Evolutionary conservation across 441 rosid species (phyloP), one percentile per base, ranked within the genome.

Genomic region (Bocquillonia castaneifolia): DNA sequence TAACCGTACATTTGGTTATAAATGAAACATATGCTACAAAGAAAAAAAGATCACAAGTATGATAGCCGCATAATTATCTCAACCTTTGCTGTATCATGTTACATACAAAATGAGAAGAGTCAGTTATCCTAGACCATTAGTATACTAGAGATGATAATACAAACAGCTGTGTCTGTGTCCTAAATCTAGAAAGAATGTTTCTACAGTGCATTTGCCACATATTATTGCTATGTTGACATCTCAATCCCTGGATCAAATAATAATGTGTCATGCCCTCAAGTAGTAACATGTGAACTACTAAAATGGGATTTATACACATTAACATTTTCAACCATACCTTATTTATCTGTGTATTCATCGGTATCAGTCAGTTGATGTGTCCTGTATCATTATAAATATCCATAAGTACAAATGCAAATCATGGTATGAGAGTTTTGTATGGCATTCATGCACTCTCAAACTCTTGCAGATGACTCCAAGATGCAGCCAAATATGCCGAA

Each of bases 301-400:
- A 10, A 34, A 32, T 32, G 17, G 0, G 20, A 13, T 31, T 55
- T 22, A 7, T 18, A 25, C 6, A 64, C 12, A 17, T 36, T 3
- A 17, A n/a, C 1, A 14, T 22, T 44, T 8, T 32, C 29, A 36
- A 26, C 29, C 3, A 6, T 44, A 67, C 76, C 81, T 83, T 82
- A 77, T 69, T 82, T 60, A 57, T 85, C 87, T 62, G 81, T 68
- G 20, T 70, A 26, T 64, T 81, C 86, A n/a, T 55, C 68, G 59
- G 79, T 66, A 56, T 82, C 89, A 51, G 80, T 79, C 74, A 85
- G 75, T 40, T 84, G 90, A 45, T 83, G 84, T 22, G 84, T 64
- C 87, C 91, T 88, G 94, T 75, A 79, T 26, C 52, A 61, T 52
- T 26, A 66, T 12, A 40, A 29, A 68, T 48, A 36, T 31, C 17